A percentile compares a stretch with the other conserved stretches of the same genome.
These are phyloP conservation scores for Suillus brevipes DNA, from an alignment of 768 basidiomycete genomes.

Conservation along the genomic window DNA sequence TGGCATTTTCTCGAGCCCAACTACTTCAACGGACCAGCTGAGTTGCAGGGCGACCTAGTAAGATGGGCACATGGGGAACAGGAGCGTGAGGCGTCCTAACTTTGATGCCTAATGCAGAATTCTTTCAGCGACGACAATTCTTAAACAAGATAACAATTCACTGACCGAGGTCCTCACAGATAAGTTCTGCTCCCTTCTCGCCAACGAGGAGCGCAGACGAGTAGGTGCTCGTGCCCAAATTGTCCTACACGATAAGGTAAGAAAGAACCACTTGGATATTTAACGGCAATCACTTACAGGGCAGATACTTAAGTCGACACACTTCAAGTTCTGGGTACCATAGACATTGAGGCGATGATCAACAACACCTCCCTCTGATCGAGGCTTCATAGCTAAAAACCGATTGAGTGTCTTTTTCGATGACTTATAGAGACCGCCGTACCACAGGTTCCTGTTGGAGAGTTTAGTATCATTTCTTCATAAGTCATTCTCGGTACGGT, in stretches of 20 bases:
- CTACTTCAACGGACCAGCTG: slow-evolving; percentile 31
- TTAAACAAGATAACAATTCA: not conserved
- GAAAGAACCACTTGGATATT: not conserved
- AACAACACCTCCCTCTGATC: slow-evolving; percentile 65
- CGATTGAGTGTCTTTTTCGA: slow-evolving; percentile 17
- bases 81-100: slow-evolving; percentile 63
- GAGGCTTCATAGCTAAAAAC: slow-evolving; percentile 61
- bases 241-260: slow-evolving; percentile 45
- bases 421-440: slow-evolving; percentile 38
- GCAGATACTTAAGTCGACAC: slow-evolving; percentile 69
- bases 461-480: not conserved
- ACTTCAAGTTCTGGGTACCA: slow-evolving; percentile 67
- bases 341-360: slow-evolving; percentile 63
- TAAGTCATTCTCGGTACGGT: slow-evolving; percentile 16
- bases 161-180: slow-evolving; percentile 65
- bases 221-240: slow-evolving; percentile 73
- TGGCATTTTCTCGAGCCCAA: not conserved
- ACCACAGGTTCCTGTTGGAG: slow-evolving; percentile 5
- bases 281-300: slow-evolving; percentile 44
- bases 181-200: slow-evolving; percentile 64
- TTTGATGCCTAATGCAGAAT: slow-evolving; percentile 49
- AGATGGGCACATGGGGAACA: slow-evolving; percentile 66
- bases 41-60: slow-evolving; percentile 50
- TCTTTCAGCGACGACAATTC: slow-evolving; percentile 10
- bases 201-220: slow-evolving; percentile 69